Base-by-base conservation (phyloP, 2,329 filamentous ascomycete species). In the Cladophialophora carrionii region DNA sequence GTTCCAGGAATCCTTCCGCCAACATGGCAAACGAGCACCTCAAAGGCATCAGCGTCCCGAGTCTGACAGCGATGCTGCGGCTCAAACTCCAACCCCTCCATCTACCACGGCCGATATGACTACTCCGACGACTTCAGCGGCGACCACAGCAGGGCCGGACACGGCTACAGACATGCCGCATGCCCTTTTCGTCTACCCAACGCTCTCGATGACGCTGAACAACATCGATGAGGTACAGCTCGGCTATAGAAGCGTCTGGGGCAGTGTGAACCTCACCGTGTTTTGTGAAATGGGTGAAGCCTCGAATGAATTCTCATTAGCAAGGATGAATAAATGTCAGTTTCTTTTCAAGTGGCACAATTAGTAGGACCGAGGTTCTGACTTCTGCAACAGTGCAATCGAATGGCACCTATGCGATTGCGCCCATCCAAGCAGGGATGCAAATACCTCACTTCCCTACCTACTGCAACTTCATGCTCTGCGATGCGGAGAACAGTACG, bases 171-270 rank as follows among this genome's bases (percentile, higher is more conserved):
- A 51, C 8, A 32, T 61, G 14, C 53, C 61, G 9, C 57, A 62
- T 52, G 64, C 64, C n/a, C 29, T 55, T 31, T 49, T 69, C 46
- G 53, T 69, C 5, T 69, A 69, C 32, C 67, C 67, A 12, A 62
- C 67, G 3, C 62, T 52, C 4, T 20, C 32, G n/a, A 26, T 64
- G 24, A 66, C 64, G 26, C 37, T 69, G 3, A 69, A 69, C 43
- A 64, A 64, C 37, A 64, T 66, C 32, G 67, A 69, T 43, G 61
- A 58, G 24, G 55, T 69, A 5, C 57, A 64, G 51, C 58, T 69
- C 29, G 59, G 61, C 26, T 69, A 69, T 22, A 52, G 62, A 12
- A 62, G 64, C 10, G 48, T 62, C 17, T 69, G 64, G 64, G 26
- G 49, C 7, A 60, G 29, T 62, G 62, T 64, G 4, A 63, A 65